Conservation (phyloP, 495 filamentous ascomycete genomes). For the Xylaria grammica region DNA sequence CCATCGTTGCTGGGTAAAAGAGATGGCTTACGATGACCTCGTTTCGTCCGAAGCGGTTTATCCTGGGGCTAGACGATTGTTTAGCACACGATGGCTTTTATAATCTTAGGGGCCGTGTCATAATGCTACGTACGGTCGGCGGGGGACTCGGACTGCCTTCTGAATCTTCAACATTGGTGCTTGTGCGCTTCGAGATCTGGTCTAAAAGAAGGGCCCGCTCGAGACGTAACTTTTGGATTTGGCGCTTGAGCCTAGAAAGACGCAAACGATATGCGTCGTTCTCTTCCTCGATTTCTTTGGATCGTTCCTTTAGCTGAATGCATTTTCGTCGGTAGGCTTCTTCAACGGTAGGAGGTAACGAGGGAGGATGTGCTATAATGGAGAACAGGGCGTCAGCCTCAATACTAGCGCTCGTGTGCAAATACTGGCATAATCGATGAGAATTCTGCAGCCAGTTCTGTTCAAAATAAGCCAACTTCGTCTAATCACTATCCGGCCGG, state of each 20-base stretch:
- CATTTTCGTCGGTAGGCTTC: slow-evolving; percentile 97
- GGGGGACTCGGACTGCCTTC: slow-evolving; percentile 75
- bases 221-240: slow-evolving; percentile 88
- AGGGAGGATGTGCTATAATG: slow-evolving; percentile 58
- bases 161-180: slow-evolving; percentile 76
- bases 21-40: slow-evolving; percentile 66
- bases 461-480: neutral
- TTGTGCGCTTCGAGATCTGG: slow-evolving; percentile 82
- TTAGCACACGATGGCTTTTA: slow-evolving; percentile 24
- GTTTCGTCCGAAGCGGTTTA: slow-evolving; percentile 87
- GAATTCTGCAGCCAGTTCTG: neutral
- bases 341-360: slow-evolving; percentile 92
- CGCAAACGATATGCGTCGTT: slow-evolving; percentile 81
- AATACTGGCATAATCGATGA: neutral
- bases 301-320: slow-evolving; percentile 88
- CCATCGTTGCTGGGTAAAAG: slow-evolving; percentile 42
- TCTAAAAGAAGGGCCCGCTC: slow-evolving; percentile 90
- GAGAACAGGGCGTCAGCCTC: slow-evolving; percentile 27
- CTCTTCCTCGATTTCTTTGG: slow-evolving; percentile 85
- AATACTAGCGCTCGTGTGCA: neutral
- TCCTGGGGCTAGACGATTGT: slow-evolving; percentile 73
- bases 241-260: slow-evolving; percentile 77
- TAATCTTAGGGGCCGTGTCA: slow-evolving; percentile 22
- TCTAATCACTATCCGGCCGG: neutral
- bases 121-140: slow-evolving; percentile 65